phyloP scores from a whole-genome alignment of 2,329 filamentous ascomycete species.

The Aspergillus caelatus region DNA sequence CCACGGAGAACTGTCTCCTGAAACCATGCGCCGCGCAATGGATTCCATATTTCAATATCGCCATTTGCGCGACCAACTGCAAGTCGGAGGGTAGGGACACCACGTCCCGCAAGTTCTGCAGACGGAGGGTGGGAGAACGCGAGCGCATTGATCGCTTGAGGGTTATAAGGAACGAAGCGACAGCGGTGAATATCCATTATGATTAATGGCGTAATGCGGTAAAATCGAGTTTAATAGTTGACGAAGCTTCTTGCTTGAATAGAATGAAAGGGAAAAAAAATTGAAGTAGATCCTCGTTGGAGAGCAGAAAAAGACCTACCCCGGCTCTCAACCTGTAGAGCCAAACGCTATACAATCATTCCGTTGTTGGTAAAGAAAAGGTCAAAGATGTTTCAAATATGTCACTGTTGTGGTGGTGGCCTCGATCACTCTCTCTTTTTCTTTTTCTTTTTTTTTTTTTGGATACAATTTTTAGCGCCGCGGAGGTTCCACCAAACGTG shows the following conservation, averaged over 20 bases:
- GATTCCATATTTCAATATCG: constrained; percentile 98
- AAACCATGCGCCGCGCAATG: constrained; percentile 77
- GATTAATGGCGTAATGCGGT: constrained; percentile 9
- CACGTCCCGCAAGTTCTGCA: constrained; percentile 49
- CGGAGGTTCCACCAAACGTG: constrained; percentile 22
- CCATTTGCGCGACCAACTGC: constrained; percentile 92
- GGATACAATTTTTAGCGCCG: constrained; percentile 31
- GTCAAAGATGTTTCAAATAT: neutral
- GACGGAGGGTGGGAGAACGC: constrained; percentile 80
- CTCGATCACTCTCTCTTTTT: constrained; percentile 14
- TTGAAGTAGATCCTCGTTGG: constrained; percentile 1
- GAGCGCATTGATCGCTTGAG: constrained; percentile 89
- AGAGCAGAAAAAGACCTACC: constrained; percentile 9
- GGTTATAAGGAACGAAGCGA: constrained; percentile 90
- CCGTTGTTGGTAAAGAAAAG: constrained; percentile 10
- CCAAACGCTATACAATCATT: constrained; percentile 27
- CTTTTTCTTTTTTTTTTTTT: constrained; percentile 22
- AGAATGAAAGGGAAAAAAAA: neutral
- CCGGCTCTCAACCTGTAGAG: constrained; percentile 25
- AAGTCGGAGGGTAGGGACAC: constrained; percentile 68
- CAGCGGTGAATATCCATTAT: constrained; percentile 95
- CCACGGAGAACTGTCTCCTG: constrained; percentile 86
- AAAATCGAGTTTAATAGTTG: constrained; percentile 11
- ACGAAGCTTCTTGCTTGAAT: constrained; percentile 7
- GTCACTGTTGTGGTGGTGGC: constrained; percentile 9